Conservation (phyloP, 2,329 filamentous ascomycete genomes). For the Tolypocladium album region DNA sequence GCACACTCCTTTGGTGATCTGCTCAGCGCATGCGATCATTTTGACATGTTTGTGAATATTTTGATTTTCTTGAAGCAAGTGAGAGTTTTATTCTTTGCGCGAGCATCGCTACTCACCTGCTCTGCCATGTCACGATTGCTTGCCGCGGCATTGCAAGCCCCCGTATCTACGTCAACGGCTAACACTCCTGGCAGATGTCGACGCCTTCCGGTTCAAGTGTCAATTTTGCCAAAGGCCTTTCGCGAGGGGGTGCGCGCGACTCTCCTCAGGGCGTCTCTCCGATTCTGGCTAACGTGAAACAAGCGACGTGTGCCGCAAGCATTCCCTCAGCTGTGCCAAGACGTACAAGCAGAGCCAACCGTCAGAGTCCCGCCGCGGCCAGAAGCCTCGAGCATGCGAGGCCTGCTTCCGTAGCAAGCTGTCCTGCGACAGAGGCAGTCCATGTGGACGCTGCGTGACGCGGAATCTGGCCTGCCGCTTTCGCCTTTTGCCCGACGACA, state of each 20-base stretch:
- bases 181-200: not conserved
- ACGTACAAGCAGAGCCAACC: slow-evolving; percentile 6
- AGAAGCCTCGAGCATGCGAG: slow-evolving; percentile 16
- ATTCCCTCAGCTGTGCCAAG: not conserved
- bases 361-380: slow-evolving; percentile 13
- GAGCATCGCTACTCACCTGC: not conserved
- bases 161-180: not conserved
- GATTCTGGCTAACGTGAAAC: not conserved
- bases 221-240: not conserved
- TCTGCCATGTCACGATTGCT: too few species aligned
- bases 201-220: not conserved
- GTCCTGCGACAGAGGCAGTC: slow-evolving; percentile 13
- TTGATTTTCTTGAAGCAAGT: not conserved
- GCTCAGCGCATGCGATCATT: not conserved
- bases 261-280: not conserved
- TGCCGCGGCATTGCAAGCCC: too few species aligned
- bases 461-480: slow-evolving; percentile 6
- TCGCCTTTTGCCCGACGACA: not conserved
- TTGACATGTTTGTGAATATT: not conserved
- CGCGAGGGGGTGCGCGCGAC: not conserved
- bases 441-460: slow-evolving; percentile 13
- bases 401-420: slow-evolving; percentile 17
- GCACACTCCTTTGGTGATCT: not conserved
- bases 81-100: not conserved
- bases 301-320: slow-evolving; percentile 2